A percentile compares a stretch with the other conserved stretches of the same genome.
phyloP scores from a whole-genome alignment of 805 yeast genomes.

The Isabelozyma heimii region DNA sequence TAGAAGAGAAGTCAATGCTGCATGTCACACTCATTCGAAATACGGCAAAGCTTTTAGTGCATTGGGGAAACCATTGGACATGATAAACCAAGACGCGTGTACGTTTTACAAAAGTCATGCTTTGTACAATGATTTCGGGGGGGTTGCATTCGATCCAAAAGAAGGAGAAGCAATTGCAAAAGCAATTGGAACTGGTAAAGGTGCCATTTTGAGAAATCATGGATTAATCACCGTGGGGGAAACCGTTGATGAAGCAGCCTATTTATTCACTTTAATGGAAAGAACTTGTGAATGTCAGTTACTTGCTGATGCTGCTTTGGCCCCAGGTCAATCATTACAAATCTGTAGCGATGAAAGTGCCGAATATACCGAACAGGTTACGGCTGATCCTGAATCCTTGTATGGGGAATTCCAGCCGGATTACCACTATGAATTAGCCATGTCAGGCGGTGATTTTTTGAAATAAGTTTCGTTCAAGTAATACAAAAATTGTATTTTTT shows the following conservation, averaged over 20 bases:
- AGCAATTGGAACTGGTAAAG: constrained; percentile 29
- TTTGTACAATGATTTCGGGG: constrained; percentile 71
- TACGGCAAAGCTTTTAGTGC: constrained; percentile 39
- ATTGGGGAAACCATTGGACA: constrained; percentile 51
- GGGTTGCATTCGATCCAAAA: constrained; percentile 53
- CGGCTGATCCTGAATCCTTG: constrained; percentile 63
- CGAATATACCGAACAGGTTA: constrained; percentile 50
- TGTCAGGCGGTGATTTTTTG: constrained; percentile 19
- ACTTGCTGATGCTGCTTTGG: constrained; percentile 40
- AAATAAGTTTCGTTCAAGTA: constrained; percentile 6
- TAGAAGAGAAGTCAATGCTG: constrained; percentile 38
- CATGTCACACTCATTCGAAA: constrained; percentile 40
- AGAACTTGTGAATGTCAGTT: constrained; percentile 28
- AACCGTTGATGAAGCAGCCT: constrained; percentile 38
- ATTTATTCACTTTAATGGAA: constrained; percentile 29
- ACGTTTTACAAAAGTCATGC: constrained; percentile 62
- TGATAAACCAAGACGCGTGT: constrained; percentile 80
- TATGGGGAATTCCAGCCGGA: constrained; percentile 77
- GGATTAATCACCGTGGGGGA: constrained; percentile 33
- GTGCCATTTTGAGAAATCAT: constrained; percentile 30
- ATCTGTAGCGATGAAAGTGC: constrained; percentile 63
- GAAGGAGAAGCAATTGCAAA: constrained; percentile 31
- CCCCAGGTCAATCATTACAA: constrained; percentile 36
- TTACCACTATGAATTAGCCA: constrained; percentile 38
- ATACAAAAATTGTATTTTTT: too few relatives aligned